Conservation (phyloP, 805 yeast species). For the Lachancea meyersii region DNA sequence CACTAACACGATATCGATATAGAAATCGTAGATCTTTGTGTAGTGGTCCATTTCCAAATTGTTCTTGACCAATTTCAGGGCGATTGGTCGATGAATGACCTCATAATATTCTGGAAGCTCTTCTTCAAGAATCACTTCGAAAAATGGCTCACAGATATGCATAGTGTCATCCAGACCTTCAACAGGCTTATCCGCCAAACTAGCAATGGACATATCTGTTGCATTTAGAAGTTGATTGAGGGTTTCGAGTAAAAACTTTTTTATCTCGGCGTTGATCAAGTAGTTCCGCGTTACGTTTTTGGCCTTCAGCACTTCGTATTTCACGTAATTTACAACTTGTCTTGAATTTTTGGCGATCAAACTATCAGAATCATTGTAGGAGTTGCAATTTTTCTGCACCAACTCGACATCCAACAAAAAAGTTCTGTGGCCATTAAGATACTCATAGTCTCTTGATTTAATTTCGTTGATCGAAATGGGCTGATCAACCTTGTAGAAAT, state of each 20-base stretch:
- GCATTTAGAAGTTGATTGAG: constrained; percentile 27
- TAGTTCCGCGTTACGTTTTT: constrained; percentile 31
- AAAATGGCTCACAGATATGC: constrained; percentile 59
- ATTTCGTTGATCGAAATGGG: constrained; percentile 73
- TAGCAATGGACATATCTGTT: constrained; percentile 20
- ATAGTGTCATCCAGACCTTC: constrained; percentile 23
- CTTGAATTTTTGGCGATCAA: constrained; percentile 63
- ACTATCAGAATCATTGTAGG: constrained; percentile 62
- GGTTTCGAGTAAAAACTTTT: constrained; percentile 15
- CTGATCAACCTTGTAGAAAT: constrained; percentile 53
- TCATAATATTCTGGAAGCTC: constrained; percentile 78
- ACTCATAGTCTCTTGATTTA: constrained; percentile 35
- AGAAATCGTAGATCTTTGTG: constrained; percentile 51
- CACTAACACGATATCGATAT: constrained; percentile 52
- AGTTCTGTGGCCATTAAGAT: constrained; percentile 31
- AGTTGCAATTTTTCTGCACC: constrained; percentile 64
- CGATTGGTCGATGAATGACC: constrained; percentile 65
- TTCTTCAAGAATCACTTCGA: constrained; percentile 63
- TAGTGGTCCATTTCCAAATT: constrained; percentile 49
- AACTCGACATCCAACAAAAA: constrained; percentile 55
- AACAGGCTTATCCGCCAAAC: constrained; percentile 16
- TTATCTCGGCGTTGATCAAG: constrained; percentile 24
- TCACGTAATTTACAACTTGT: constrained; percentile 50
- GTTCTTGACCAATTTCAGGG: constrained; percentile 53
- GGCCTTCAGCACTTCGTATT: constrained; percentile 41